A percentile compares a stretch with the other conserved stretches of the same genome.
These are phyloP conservation scores for Alternaria infectoria DNA, from an alignment of 2,329 filamentous ascomycete genomes.

Conservation along the genomic window DNA sequence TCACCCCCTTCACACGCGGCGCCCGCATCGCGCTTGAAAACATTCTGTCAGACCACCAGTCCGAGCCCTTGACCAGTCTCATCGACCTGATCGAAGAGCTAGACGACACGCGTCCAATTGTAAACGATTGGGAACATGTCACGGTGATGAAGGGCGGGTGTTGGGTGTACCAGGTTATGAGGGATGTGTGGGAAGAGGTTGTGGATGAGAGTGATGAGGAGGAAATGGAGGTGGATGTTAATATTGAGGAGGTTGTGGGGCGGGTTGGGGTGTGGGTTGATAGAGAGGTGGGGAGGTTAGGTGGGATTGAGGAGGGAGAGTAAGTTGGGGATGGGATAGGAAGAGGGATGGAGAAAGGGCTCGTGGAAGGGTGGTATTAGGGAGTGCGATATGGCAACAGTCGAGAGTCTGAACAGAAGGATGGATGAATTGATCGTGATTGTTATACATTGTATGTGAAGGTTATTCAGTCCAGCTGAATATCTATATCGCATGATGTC, in stretches of 20 bases:
- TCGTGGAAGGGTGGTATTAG: too few species aligned
- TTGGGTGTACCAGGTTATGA: conserved; percentile 6
- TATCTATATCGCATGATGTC: neutral
- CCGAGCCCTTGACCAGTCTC: neutral
- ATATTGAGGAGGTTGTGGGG: neutral
- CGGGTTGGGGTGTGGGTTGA: conserved; percentile 3
- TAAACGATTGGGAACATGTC: conserved; percentile 5
- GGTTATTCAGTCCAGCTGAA: neutral
- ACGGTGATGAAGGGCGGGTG: conserved; percentile 4
- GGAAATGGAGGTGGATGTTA: neutral
- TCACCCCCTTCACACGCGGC: conserved; percentile 8
- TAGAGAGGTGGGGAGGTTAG: neutral
- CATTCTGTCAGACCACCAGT: neutral
- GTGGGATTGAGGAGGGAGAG: neutral
- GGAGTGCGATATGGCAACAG: neutral
- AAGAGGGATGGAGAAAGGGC: neutral
- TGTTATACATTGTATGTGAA: neutral
- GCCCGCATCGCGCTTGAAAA: conserved; percentile 10
- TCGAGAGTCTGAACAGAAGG: neutral
- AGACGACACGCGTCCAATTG: neutral
- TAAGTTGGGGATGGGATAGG: neutral
- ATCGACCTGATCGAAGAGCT: neutral
- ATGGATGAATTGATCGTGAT: neutral
- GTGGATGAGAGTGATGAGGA: neutral
- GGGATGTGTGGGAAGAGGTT: conserved; percentile 1